phyloP scores from a whole-genome alignment of 305 asterid genomes.

The Nicotiana rustica region DNA sequence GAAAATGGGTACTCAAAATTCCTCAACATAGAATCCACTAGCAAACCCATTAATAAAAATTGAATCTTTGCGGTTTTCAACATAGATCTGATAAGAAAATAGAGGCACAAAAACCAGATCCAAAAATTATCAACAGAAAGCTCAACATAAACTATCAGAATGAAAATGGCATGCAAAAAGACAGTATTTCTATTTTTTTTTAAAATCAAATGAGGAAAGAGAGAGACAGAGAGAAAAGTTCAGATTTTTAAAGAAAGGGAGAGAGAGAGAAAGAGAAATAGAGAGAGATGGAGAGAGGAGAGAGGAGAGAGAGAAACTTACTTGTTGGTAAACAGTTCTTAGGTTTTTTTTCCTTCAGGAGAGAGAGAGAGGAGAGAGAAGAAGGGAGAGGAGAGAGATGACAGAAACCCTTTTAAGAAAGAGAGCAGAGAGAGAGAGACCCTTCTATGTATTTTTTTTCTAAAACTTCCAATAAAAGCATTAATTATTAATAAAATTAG shows the following conservation, averaged over 20 bases:
- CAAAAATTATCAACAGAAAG: slow-evolving; percentile 37
- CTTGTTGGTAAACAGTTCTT: slow-evolving; percentile 87
- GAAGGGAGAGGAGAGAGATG: slow-evolving; percentile 41
- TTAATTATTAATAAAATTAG: background rate
- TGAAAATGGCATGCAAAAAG: slow-evolving; percentile 42
- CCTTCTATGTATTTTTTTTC: background rate
- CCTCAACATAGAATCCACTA: slow-evolving; percentile 29
- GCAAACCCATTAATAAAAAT: slow-evolving; percentile 45
- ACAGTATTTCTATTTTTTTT: slow-evolving; percentile 22
- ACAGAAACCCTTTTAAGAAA: slow-evolving; percentile 53
- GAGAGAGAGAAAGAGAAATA: slow-evolving; percentile 45
- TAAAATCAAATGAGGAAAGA: slow-evolving; percentile 35
- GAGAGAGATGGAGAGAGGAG: slow-evolving; percentile 36
- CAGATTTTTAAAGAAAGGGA: slow-evolving; percentile 43
- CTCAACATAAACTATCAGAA: slow-evolving; percentile 36
- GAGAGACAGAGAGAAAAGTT: slow-evolving; percentile 52
- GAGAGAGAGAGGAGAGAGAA: slow-evolving; percentile 43
- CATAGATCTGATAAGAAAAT: slow-evolving; percentile 54
- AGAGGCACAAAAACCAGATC: slow-evolving; percentile 51
- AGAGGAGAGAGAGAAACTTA: slow-evolving; percentile 55
- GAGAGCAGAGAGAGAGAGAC: slow-evolving; percentile 40
- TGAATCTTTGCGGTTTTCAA: slow-evolving; percentile 40
- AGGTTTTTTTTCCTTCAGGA: slow-evolving; percentile 66
- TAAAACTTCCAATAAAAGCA: slow-evolving; percentile 7
- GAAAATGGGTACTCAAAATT: too few species aligned